Percentiles rank a stretch among this genome's conserved stretches.
Evolutionary conservation across 305 asterid species (phyloP).

Genomic region (Plantago rigida): DNA sequence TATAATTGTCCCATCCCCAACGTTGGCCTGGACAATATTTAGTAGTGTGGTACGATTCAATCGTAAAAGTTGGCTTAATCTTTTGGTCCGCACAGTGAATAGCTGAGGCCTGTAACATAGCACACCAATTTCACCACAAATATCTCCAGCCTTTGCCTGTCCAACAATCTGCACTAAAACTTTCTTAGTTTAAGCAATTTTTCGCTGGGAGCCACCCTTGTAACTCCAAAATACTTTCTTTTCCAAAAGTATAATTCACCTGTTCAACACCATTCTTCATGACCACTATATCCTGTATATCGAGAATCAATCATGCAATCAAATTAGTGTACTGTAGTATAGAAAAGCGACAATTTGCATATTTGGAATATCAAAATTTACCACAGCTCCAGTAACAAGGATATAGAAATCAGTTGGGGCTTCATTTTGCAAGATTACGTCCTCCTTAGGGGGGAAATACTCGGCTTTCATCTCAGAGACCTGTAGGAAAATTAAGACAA

Average conservation of each 20-base stretch:
- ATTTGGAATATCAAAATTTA: conserved; percentile 25
- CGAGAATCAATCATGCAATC: neutral
- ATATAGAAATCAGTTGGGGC: conserved; percentile 78
- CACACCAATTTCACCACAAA: conserved; percentile 86
- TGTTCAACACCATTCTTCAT: conserved; percentile 48
- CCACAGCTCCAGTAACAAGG: conserved; percentile 77
- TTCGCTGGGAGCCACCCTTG: neutral
- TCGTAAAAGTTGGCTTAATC: conserved; percentile 72
- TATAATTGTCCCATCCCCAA: conserved; percentile 78
- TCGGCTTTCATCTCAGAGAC: conserved; percentile 93
- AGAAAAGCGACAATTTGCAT: neutral
- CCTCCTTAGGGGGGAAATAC: conserved; percentile 85
- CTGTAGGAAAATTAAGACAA: conserved; percentile 27
- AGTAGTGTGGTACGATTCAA: conserved; percentile 70
- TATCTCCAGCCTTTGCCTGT: conserved; percentile 68
- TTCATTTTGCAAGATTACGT: conserved; percentile 77
- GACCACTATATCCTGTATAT: conserved; percentile 62
- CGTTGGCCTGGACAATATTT: conserved; percentile 78
- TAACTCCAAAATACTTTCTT: neutral
- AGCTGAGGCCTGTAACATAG: conserved; percentile 87
- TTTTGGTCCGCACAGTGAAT: conserved; percentile 75
- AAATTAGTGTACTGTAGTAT: neutral
- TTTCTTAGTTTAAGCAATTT: conserved; percentile 14
- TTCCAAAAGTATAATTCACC: conserved; percentile 28
- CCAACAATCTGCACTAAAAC: conserved; percentile 60